Conservation (phyloP, 1,284 basidiomycete species). For the Neotropicomus parvogracilis region DNA sequence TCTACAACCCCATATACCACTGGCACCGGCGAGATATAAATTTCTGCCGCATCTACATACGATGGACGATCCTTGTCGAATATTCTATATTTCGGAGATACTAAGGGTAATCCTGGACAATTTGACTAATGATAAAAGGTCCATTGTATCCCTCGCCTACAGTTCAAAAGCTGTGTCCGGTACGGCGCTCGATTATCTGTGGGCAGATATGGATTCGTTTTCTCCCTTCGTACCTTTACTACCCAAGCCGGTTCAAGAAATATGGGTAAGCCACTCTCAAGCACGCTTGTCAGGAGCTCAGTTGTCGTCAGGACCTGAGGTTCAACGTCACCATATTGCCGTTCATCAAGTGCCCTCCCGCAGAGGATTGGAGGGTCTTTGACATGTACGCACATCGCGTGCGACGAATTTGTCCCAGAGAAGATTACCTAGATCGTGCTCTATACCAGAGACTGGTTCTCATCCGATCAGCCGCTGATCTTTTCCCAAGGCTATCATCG, state of each 20-base stretch:
- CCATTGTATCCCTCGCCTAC: constrained; percentile 6
- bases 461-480: constrained; percentile 7
- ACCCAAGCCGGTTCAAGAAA: constrained; percentile 5
- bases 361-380: constrained; percentile 13
- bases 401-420: constrained; percentile 6
- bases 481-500: constrained; percentile 14
- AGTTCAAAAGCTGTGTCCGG: constrained; percentile 14
- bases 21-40: background rate
- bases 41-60: too few species aligned
- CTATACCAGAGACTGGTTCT: constrained; percentile 15
- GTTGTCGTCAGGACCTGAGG: constrained; percentile 6
- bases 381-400: constrained; percentile 21
- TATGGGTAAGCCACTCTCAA: constrained; percentile 7
- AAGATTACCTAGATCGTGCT: constrained; percentile 10
- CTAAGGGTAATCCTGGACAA: constrained; percentile 13
- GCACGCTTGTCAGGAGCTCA: background rate
- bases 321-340: constrained; percentile 7
- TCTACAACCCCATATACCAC: background rate
- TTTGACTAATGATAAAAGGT: constrained; percentile 12
- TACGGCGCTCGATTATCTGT: constrained; percentile 18
- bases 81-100: constrained; percentile 21
- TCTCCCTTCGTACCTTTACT: constrained; percentile 15
- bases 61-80: constrained; percentile 3
- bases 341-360: constrained; percentile 11
- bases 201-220: constrained; percentile 22